Evolutionary conservation across 805 yeast genomes (phyloP).

Genomic region (Ogataea degrootiae): DNA sequence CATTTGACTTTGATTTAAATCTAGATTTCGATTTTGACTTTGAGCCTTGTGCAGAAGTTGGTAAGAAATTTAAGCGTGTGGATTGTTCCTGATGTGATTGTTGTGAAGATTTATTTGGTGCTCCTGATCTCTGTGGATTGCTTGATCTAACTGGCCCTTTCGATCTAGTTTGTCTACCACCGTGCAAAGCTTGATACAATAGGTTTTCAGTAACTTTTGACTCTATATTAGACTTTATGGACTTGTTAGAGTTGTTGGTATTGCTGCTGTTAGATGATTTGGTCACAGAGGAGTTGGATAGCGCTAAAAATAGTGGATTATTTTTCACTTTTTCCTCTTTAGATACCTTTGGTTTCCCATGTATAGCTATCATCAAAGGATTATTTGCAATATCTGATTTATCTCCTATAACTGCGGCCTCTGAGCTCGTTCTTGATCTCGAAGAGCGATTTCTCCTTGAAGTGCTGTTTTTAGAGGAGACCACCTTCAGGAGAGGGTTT

Average conservation of each 20-base stretch:
- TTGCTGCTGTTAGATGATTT: too few relatives aligned
- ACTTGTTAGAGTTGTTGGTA: too few relatives aligned
- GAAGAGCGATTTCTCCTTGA: background rate
- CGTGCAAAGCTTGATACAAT: constrained; percentile 1
- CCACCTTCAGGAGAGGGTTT: too few relatives aligned
- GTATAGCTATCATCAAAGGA: background rate
- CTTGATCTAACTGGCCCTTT: background rate
- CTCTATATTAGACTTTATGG: too few relatives aligned
- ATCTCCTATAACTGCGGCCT: background rate
- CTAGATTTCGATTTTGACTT: too few relatives aligned
- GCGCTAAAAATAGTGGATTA: background rate
- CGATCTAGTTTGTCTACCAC: background rate
- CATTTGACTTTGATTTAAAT: background rate
- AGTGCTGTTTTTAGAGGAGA: background rate
- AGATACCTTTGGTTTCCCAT: background rate
- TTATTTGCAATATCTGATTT: background rate
- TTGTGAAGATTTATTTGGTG: background rate
- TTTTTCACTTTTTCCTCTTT: too few relatives aligned
- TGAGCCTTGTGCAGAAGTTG: background rate
- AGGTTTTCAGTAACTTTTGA: background rate
- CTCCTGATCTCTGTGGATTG: background rate
- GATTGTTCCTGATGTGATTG: background rate
- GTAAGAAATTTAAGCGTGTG: background rate
- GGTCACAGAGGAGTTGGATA: background rate
- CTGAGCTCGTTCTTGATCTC: background rate